These are phyloP conservation scores for Paraphaeosphaeria minitans DNA, from an alignment of 2,329 filamentous ascomycete species.

Conservation along the genomic window DNA sequence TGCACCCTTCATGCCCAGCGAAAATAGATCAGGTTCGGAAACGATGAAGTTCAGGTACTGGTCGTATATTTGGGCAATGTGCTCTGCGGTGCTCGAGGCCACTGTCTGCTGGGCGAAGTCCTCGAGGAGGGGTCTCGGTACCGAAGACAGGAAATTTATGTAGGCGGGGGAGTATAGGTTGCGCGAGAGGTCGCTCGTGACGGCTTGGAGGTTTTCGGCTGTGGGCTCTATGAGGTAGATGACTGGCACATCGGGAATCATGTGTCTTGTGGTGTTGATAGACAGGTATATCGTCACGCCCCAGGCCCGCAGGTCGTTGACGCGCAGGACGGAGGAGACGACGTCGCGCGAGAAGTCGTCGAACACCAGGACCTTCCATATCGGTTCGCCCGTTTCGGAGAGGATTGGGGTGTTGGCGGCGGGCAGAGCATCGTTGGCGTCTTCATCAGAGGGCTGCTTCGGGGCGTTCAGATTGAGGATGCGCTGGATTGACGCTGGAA, in stretches of 20 bases:
- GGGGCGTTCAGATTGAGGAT: constrained; percentile 93
- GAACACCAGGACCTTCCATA: constrained; percentile 95
- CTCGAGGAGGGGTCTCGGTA: constrained; percentile 87
- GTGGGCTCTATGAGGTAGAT: constrained; percentile 96
- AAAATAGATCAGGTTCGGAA: constrained; percentile 93
- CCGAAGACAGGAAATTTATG: constrained; percentile 94
- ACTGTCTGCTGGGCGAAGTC: constrained; percentile 92
- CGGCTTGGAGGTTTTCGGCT: constrained; percentile 75
- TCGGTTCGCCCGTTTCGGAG: constrained; percentile 85
- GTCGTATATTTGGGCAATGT: constrained; percentile 90
- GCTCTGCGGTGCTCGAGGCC: constrained; percentile 80
- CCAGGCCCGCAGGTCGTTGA: constrained; percentile 89
- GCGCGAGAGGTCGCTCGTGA: constrained; percentile 84
- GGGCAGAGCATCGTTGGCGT: constrained; percentile 62
- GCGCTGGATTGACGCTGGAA: constrained; percentile 84
- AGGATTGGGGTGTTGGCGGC: constrained; percentile 78
- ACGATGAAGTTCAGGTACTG: constrained; percentile 98
- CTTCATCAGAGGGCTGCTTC: constrained; percentile 61
- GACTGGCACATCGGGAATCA: constrained; percentile 94
- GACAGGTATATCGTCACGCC: constrained; percentile 66
- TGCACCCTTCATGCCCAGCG: constrained; percentile 88
- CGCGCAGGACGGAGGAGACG: constrained; percentile 92
- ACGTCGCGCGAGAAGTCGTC: constrained; percentile 91
- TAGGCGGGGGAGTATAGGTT: constrained; percentile 90
- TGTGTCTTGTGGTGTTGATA: constrained; percentile 78